Conservation (phyloP, 129 eudicot species). For the Centrapalus pauciflorus region DNA sequence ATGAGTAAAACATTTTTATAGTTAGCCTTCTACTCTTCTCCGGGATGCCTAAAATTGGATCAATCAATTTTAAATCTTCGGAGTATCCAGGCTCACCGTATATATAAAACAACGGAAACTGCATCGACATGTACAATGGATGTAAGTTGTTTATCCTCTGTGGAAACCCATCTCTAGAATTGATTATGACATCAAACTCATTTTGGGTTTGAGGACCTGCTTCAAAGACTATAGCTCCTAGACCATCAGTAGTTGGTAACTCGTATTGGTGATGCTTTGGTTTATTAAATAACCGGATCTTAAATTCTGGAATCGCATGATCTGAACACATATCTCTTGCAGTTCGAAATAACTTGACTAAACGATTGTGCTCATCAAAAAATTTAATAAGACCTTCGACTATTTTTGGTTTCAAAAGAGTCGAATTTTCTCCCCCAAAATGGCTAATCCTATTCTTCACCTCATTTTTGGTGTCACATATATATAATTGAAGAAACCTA, state of each 20-base stretch:
- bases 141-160: too few relatives aligned
- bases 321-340: not conserved
- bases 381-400: not conserved
- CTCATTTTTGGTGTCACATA: too few relatives aligned
- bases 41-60: too few relatives aligned
- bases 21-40: not conserved
- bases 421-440: not conserved
- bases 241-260: not conserved
- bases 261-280: not conserved
- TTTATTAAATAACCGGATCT: not conserved
- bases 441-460: not conserved
- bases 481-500: too few relatives aligned
- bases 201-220: not conserved
- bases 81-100: too few relatives aligned
- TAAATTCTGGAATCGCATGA: not conserved
- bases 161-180: too few relatives aligned
- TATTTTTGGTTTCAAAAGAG: not conserved
- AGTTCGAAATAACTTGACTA: not conserved
- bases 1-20: not conserved
- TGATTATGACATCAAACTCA: too few relatives aligned
- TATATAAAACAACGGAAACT: too few relatives aligned
- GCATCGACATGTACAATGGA: too few relatives aligned
- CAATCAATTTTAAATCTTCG: too few relatives aligned
- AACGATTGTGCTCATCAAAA: not conserved
- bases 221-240: conserved; percentile 1